Evolutionary conservation across 257 asterid genomes (phyloP).

Genomic region (Salvia miltiorrhiza): DNA sequence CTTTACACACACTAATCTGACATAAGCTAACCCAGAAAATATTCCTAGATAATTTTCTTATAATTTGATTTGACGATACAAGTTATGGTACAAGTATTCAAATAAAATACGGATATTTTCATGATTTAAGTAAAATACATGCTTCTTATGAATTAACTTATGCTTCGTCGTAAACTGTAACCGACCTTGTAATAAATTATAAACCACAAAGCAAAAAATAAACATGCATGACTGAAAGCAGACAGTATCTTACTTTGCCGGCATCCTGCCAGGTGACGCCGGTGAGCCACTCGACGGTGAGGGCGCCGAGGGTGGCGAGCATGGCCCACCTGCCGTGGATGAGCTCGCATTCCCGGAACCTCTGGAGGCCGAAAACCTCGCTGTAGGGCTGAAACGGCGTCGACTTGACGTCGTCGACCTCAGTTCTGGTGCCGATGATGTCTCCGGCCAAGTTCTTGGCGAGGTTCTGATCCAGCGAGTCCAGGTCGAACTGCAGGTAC

Average conservation of each 20-base stretch:
- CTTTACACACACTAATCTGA: not conserved
- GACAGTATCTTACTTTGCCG: conserved; percentile 59
- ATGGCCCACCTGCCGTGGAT: conserved; percentile 99
- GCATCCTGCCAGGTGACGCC: conserved; percentile 99
- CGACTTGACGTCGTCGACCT: conserved; percentile 54
- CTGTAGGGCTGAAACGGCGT: conserved; percentile 91
- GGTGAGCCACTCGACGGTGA: conserved; percentile 91
- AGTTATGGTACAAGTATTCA: too few relatives aligned
- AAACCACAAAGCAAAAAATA: too few relatives aligned
- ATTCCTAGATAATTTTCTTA: too few relatives aligned
- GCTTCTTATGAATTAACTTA: too few relatives aligned
- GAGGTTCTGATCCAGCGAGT: conserved; percentile 86
- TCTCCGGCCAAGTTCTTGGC: conserved; percentile 79
- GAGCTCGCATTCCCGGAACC: conserved; percentile 95
- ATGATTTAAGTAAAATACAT: too few relatives aligned
- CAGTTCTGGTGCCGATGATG: conserved; percentile 82
- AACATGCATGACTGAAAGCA: not conserved
- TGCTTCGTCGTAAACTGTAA: too few relatives aligned
- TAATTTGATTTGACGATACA: too few relatives aligned
- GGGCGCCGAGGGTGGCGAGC: conserved; percentile 91
- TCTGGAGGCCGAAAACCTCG: conserved; percentile 85
- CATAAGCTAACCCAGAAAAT: too few relatives aligned
- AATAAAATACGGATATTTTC: too few relatives aligned
- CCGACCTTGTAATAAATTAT: too few relatives aligned
- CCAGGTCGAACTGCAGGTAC: conserved; percentile 82